Evolutionary conservation across 768 basidiomycete genomes (phyloP).

Genomic region (Pisolithus orientalis): DNA sequence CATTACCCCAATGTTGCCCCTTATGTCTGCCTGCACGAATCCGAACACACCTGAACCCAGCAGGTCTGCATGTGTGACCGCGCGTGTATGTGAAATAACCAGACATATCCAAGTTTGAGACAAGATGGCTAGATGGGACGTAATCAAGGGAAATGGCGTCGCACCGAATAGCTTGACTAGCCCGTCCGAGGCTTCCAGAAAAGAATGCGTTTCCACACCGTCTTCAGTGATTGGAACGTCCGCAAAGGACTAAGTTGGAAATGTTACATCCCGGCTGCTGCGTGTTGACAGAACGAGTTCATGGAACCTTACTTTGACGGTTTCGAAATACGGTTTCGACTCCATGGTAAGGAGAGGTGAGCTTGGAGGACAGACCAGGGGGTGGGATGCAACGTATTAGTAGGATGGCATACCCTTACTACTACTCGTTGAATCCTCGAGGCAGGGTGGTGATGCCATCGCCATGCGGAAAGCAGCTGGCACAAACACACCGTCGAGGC

Average conservation of each 20-base stretch:
- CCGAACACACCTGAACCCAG: slow-evolving; percentile 64
- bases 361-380: neutral
- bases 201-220: slow-evolving; percentile 74
- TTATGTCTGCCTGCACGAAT: slow-evolving; percentile 68
- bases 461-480: slow-evolving; percentile 4
- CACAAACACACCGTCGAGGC: neutral
- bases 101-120: slow-evolving; percentile 1
- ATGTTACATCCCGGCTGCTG: slow-evolving; percentile 1
- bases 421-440: slow-evolving; percentile 21
- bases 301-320: slow-evolving; percentile 46
- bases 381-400: neutral
- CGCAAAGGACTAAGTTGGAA: slow-evolving; percentile 62
- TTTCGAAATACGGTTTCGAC: slow-evolving; percentile 56
- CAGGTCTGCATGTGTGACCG: slow-evolving; percentile 35
- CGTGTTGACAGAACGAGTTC: neutral
- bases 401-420: slow-evolving; percentile 4
- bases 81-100: slow-evolving; percentile 19
- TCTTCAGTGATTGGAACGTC: slow-evolving; percentile 71
- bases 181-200: slow-evolving; percentile 87
- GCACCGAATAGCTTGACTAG: slow-evolving; percentile 68
- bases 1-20: slow-evolving; percentile 58
- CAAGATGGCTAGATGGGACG: slow-evolving; percentile 8
- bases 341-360: slow-evolving; percentile 17
- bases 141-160: slow-evolving; percentile 17
- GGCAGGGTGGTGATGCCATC: slow-evolving; percentile 18